Percentiles rank a stretch among this genome's conserved stretches.
Evolutionary conservation across 768 basidiomycete species (phyloP).

Genomic region (Mycena pura): DNA sequence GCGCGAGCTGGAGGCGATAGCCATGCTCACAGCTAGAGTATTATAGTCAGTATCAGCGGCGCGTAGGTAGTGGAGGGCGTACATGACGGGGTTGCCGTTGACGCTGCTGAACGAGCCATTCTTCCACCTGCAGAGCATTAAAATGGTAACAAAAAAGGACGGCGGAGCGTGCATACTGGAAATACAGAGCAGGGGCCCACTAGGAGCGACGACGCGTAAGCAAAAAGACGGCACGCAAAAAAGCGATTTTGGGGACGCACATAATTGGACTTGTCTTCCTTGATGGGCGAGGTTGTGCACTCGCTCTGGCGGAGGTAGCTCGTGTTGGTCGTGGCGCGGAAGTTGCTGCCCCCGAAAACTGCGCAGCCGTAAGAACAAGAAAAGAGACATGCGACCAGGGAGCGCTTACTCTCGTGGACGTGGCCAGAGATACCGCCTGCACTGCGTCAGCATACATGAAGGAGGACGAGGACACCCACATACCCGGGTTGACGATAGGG

Average conservation of each 20-base stretch:
- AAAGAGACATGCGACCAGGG: not conserved
- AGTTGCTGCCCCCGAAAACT: slow-evolving; percentile 63
- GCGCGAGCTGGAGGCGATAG: not conserved
- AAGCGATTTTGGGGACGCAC: slow-evolving; percentile 35
- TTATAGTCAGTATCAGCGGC: not conserved
- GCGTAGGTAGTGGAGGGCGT: slow-evolving; percentile 5
- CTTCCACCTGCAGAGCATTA: slow-evolving; percentile 42
- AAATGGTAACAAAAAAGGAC: not conserved
- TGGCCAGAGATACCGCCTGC: slow-evolving; percentile 51
- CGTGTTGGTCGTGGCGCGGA: slow-evolving; percentile 50
- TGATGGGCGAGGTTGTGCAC: slow-evolving; percentile 61
- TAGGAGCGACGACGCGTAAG: not conserved
- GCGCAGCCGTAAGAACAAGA: not conserved
- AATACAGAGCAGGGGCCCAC: slow-evolving; percentile 47
- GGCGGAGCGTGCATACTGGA: too few species aligned
- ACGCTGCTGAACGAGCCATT: slow-evolving; percentile 54
- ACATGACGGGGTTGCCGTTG: slow-evolving; percentile 45
- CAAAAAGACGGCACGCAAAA: not conserved
- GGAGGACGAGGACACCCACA: not conserved
- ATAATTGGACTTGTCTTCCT: slow-evolving; percentile 59
- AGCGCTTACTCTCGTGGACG: slow-evolving; percentile 43
- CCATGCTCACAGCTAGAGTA: slow-evolving; percentile 27
- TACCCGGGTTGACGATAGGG: slow-evolving; percentile 52
- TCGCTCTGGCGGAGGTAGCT: slow-evolving; percentile 49
- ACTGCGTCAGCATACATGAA: not conserved